Evolutionary conservation across 257 asterid species (phyloP), one percentile per base, ranked within the genome.

Genomic region (Lycium barbarum): DNA sequence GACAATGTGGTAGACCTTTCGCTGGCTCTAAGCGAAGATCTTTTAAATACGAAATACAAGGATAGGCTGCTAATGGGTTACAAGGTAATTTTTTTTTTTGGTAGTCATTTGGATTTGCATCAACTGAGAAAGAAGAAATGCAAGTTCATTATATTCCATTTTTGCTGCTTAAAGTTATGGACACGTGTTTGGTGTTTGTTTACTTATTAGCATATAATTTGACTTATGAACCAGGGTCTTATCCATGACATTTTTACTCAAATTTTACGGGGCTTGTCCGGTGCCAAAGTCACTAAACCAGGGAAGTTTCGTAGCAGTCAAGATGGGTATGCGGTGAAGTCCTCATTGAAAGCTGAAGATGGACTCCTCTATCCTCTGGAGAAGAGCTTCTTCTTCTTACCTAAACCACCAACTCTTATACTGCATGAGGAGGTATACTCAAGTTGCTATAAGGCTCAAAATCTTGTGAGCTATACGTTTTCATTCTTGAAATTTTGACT

Each of bases 281-380:
- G 98, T 8, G 93, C 98, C 84, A 95, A 93, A 92, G 90, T 95
- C 86, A 97, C 99, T 51, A 92, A 92, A 90, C 98, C 99, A 53
- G 99, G 99, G 83, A 91, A 88, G 84, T 97, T 97, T 85, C 97
- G 98, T 40, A 95, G 98, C 90, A 85, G 89, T 88, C 97, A 87
- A 76, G 93, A 92, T 72, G 99, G 99, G 78, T 95, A 93, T 89
- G 98, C 98, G 83, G 98, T 97, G 85, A 97, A 95, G 88, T 97
- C 99, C 72, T 97, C 99, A 17, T 90, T 97, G 86, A 97, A 97
- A 93, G 99, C 99, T 89, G 99, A 97, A 92, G 99, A 97, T 87
- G 99, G 99, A 84, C 91, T 93, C 89, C 98, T 97, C 85, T 97
- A 97, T 92, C 98, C 98, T 65, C 98, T 97, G 63, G 99, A 97